phyloP scores from a whole-genome alignment of 202 grass and related monocot genomes.

The Hordeum pubiflorum region DNA sequence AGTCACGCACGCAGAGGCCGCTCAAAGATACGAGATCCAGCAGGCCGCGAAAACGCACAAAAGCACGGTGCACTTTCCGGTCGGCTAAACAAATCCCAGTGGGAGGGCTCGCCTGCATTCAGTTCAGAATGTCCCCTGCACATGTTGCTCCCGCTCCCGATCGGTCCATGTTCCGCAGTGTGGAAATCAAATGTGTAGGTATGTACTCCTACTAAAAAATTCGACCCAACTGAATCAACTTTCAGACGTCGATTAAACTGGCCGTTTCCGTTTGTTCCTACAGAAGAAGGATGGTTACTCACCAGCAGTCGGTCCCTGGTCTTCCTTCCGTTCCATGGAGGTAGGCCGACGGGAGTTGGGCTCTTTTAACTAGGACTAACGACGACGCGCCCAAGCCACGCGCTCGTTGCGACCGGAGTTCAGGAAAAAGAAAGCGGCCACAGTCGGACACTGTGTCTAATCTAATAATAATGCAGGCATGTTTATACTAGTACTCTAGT shows the following conservation, averaged over 20 bases:
- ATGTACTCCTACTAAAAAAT: too few species aligned
- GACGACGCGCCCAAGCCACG: background rate
- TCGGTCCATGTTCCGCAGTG: background rate
- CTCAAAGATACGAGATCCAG: too few species aligned
- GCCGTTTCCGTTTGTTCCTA: too few species aligned
- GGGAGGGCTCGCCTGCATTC: background rate
- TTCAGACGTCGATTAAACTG: background rate
- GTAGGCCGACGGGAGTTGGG: background rate
- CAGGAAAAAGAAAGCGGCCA: too few species aligned
- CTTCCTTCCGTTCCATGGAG: background rate
- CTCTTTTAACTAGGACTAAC: background rate
- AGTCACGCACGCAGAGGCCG: too few species aligned
- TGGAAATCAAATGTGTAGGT: background rate
- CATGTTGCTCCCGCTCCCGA: too few species aligned
- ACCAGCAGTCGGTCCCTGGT: too few species aligned
- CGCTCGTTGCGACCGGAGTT: background rate
- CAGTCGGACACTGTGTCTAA: too few species aligned
- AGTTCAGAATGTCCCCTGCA: background rate
- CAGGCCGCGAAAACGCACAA: background rate
- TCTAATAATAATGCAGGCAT: too few species aligned
- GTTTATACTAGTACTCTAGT: background rate
- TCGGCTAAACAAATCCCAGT: background rate
- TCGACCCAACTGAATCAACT: background rate
- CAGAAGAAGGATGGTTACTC: too few species aligned
- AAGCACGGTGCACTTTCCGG: background rate